Conservation (phyloP, 1,139 yeast species). For the Kluyveromyces sp. region DNA sequence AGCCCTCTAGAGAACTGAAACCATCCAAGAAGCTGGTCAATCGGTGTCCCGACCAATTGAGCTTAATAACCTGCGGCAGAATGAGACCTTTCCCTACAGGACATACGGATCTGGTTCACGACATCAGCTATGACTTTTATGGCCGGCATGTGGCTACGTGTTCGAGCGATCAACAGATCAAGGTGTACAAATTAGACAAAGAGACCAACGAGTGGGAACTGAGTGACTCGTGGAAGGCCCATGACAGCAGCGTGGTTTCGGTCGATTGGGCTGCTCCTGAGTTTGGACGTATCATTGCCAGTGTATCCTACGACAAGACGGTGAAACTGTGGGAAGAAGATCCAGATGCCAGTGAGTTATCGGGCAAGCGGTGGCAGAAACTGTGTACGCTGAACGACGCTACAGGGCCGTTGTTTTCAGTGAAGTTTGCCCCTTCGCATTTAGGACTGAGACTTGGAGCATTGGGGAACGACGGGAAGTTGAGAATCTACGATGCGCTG, state of each 20-base stretch:
- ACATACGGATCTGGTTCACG: conserved; percentile 87
- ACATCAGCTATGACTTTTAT: conserved; percentile 80
- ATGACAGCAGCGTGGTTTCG: conserved; percentile 77
- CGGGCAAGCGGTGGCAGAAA: conserved; percentile 77
- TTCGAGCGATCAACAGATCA: conserved; percentile 85
- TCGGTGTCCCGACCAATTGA: too few relatives aligned
- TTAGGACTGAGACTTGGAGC: conserved; percentile 78
- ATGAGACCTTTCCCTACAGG: conserved; percentile 76
- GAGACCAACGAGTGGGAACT: conserved; percentile 60
- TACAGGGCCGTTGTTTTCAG: conserved; percentile 83
- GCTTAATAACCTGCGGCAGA: too few relatives aligned
- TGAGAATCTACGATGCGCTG: conserved; percentile 79
- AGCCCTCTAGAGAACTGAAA: too few relatives aligned
- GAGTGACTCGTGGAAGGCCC: conserved; percentile 91
- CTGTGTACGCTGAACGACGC: conserved; percentile 75
- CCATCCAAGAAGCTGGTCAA: too few relatives aligned
- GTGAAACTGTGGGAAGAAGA: conserved; percentile 89
- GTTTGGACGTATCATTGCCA: conserved; percentile 77
- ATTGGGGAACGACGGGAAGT: conserved; percentile 83
- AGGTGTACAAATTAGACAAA: conserved; percentile 69
- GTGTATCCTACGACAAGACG: conserved; percentile 79
- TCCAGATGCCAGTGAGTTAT: conserved; percentile 63
- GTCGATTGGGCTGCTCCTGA: conserved; percentile 94
- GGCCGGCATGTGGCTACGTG: conserved; percentile 89
- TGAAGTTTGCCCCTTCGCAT: conserved; percentile 83